Evolutionary conservation across 108 stramenopile species (phyloP).

Genomic region (Skeletonema grethae): DNA sequence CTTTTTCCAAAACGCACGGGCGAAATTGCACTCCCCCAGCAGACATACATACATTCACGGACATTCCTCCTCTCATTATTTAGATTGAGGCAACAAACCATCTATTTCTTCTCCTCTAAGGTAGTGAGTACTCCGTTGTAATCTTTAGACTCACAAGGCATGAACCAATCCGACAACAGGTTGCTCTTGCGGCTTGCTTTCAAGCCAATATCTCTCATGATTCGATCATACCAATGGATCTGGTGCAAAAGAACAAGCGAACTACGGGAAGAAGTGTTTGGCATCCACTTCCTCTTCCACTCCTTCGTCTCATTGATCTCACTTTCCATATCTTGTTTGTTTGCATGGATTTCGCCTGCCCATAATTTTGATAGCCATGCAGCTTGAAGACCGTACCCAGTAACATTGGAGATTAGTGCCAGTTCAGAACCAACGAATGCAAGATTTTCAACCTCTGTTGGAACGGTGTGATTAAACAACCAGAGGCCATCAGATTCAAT

Average conservation of each 20-base stretch:
- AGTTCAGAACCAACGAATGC: conserved; percentile 34
- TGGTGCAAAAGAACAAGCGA: conserved; percentile 31
- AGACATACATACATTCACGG: too few relatives aligned
- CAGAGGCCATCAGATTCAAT: conserved; percentile 37
- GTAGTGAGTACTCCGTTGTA: not conserved
- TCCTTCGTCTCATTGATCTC: conserved; percentile 19
- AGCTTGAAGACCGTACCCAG: conserved; percentile 38
- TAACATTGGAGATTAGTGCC: conserved; percentile 24
- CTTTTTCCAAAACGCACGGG: too few relatives aligned
- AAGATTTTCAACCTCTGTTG: conserved; percentile 14
- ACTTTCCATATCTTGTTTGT: conserved; percentile 11
- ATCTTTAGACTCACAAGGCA: not conserved
- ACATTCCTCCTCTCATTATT: too few relatives aligned
- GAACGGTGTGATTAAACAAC: conserved; percentile 30
- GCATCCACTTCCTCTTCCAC: conserved; percentile 41
- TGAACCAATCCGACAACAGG: conserved; percentile 16
- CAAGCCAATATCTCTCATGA: conserved; percentile 36
- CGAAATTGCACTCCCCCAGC: too few relatives aligned
- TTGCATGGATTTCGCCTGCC: conserved; percentile 7
- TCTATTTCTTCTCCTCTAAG: not conserved
- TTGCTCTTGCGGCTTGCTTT: conserved; percentile 26
- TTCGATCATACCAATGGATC: conserved; percentile 34
- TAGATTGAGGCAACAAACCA: not conserved
- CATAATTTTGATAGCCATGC: conserved; percentile 33
- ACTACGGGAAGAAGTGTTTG: conserved; percentile 18